Conservation (phyloP, 164 flowering plant genomes). For the Protea cynaroides region DNA sequence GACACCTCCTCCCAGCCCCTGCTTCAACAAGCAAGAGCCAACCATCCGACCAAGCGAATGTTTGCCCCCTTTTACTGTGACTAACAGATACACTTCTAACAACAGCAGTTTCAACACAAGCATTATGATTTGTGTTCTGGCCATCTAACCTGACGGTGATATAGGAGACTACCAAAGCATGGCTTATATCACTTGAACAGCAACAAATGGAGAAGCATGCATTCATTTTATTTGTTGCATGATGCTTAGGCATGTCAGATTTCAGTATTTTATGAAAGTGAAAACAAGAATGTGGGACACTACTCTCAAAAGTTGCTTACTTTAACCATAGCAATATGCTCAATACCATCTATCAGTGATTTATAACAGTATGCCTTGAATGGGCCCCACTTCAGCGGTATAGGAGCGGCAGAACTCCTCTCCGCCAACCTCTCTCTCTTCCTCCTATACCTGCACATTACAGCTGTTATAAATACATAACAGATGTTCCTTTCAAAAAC, state of each 20-base stretch:
- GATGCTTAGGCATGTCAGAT: neutral
- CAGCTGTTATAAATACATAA: slow-evolving; percentile 6
- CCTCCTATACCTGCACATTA: slow-evolving; percentile 71
- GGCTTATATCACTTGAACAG: neutral
- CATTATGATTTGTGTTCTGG: neutral
- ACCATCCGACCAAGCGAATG: no score
- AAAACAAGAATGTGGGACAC: neutral
- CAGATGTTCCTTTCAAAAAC: neutral
- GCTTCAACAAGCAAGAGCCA: no score
- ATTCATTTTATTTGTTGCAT: neutral
- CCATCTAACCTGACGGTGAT: no score
- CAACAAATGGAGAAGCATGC: neutral
- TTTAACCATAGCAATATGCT: slow-evolving; percentile 98
- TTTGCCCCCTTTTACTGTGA: no score
- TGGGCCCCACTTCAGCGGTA: slow-evolving; percentile 95
- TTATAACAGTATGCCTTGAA: slow-evolving; percentile 77
- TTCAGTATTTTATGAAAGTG: neutral
- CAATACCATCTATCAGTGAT: slow-evolving; percentile 84
- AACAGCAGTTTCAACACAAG: neutral
- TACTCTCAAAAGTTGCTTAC: slow-evolving; percentile 29
- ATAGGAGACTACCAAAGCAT: neutral
- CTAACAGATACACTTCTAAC: no score
- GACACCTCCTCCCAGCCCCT: no score
- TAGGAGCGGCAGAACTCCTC: slow-evolving; percentile 55
- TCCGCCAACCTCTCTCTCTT: slow-evolving; percentile 84